A percentile compares a stretch with the other conserved stretches of the same genome.
Evolutionary conservation across 2,329 filamentous ascomycete species (phyloP).

Genomic region (Plectosphaerella cucumerina): DNA sequence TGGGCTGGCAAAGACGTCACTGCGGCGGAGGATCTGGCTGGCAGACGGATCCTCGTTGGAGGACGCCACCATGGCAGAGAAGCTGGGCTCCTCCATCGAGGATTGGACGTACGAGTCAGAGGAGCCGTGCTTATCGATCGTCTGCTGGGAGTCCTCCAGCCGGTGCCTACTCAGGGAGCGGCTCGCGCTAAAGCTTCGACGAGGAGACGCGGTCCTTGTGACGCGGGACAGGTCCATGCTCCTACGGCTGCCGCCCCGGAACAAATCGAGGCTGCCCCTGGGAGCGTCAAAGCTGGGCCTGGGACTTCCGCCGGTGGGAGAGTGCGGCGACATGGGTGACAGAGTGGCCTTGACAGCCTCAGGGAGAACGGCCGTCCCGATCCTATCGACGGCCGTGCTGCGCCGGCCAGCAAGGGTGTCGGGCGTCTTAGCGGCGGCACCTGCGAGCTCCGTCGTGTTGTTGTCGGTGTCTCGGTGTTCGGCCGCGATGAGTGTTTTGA

Average conservation of each 20-base stretch:
- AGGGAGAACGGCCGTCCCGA: constrained; percentile 38
- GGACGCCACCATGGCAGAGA: constrained; percentile 66
- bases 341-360: constrained; percentile 61
- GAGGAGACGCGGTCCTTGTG: constrained; percentile 35
- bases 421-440: constrained; percentile 13
- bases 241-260: constrained; percentile 40
- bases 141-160: constrained; percentile 37
- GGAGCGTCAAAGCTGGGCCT: constrained; percentile 50
- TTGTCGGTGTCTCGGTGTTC: constrained; percentile 13
- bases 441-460: background rate
- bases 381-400: constrained; percentile 17
- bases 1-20: constrained; percentile 82
- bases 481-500: constrained; percentile 64
- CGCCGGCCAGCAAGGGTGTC: constrained; percentile 7
- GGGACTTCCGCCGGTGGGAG: constrained; percentile 43
- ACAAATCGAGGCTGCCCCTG: constrained; percentile 50
- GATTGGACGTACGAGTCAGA: constrained; percentile 72
- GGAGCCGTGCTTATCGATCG: constrained; percentile 55
- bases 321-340: constrained; percentile 43
- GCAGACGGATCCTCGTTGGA: constrained; percentile 70
- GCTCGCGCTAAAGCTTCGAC: constrained; percentile 61
- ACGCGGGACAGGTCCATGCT: constrained; percentile 49
- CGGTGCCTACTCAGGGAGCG: constrained; percentile 47
- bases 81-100: constrained; percentile 66
- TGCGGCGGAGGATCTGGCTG: constrained; percentile 84